Evolutionary conservation across 208 protist genomes (phyloP).

Genomic region (Crithidia sp.): DNA sequence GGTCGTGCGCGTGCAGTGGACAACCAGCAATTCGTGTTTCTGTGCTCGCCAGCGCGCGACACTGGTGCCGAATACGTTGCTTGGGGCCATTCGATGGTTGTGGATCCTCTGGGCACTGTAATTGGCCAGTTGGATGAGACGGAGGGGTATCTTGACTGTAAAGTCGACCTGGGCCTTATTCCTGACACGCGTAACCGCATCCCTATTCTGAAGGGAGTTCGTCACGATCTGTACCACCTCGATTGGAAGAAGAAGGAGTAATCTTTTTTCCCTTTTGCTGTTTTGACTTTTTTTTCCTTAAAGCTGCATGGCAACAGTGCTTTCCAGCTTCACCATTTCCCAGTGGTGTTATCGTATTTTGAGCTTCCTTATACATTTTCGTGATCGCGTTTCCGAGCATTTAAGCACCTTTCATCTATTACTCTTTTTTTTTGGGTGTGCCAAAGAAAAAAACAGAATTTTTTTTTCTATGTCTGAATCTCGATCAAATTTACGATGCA

Average conservation of each 20-base stretch:
- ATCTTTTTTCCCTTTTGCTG: not conserved
- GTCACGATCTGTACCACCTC: conserved; percentile 80
- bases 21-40: conserved; percentile 95
- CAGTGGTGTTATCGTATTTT: no score
- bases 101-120: conserved; percentile 90
- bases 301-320: not conserved
- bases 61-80: conserved; percentile 89
- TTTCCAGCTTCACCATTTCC: no score
- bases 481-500: no score
- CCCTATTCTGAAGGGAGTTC: conserved; percentile 80
- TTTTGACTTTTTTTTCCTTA: not conserved
- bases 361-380: no score
- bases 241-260: conserved; percentile 50
- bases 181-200: conserved; percentile 51
- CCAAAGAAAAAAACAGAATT: no score
- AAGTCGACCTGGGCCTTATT: conserved; percentile 69
- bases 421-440: conserved; percentile 1
- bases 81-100: conserved; percentile 97
- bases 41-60: conserved; percentile 96
- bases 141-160: conserved; percentile 63
- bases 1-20: conserved; percentile 92
- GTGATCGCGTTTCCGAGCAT: not conserved
- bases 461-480: no score
- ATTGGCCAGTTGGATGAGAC: conserved; percentile 70
- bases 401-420: not conserved